Conservation (phyloP, 2,329 filamentous ascomycete species). For the Akanthomyces muscarius region DNA sequence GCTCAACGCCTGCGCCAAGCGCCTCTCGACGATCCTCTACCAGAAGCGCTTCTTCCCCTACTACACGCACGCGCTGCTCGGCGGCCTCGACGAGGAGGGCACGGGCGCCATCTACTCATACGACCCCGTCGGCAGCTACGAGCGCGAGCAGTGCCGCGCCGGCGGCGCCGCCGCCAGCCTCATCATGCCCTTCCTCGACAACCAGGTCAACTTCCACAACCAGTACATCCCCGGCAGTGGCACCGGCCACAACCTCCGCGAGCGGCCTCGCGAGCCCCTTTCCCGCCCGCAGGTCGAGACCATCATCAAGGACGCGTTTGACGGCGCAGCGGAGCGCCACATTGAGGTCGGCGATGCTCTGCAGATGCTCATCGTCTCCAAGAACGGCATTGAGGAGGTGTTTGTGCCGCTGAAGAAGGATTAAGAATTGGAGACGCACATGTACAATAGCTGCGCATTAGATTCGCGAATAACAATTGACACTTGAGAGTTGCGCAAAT, state of each 20-base stretch:
- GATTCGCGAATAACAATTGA: slow-evolving; percentile 10
- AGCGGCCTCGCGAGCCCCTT: slow-evolving; percentile 67
- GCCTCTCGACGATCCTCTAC: slow-evolving; percentile 93
- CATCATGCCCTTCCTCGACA: slow-evolving; percentile 99
- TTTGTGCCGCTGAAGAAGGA: slow-evolving; percentile 85
- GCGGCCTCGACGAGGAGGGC: slow-evolving; percentile 90
- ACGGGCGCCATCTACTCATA: slow-evolving; percentile 94
- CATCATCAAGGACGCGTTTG: slow-evolving; percentile 94
- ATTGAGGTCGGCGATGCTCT: slow-evolving; percentile 97
- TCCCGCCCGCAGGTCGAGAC: slow-evolving; percentile 71
- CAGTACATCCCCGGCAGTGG: slow-evolving; percentile 89
- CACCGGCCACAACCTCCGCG: slow-evolving; percentile 73
- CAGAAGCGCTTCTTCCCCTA: slow-evolving; percentile 98
- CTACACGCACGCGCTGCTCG: slow-evolving; percentile 93
- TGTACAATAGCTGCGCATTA: slow-evolving; percentile 29
- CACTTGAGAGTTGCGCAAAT: neutral
- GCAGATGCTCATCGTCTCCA: slow-evolving; percentile 92
- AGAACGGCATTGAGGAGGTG: slow-evolving; percentile 81
- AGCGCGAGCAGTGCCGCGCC: slow-evolving; percentile 92
- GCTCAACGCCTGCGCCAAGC: slow-evolving; percentile 90
- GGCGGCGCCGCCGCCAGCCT: slow-evolving; percentile 87
- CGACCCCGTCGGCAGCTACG: slow-evolving; percentile 96
- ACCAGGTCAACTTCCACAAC: slow-evolving; percentile 99
- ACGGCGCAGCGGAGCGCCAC: slow-evolving; percentile 95
- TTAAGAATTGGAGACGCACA: slow-evolving; percentile 37